Evolutionary conservation across 345 rosid species (phyloP), one percentile per base, ranked within the genome.

Genomic region (Aquilaria malaccensis): DNA sequence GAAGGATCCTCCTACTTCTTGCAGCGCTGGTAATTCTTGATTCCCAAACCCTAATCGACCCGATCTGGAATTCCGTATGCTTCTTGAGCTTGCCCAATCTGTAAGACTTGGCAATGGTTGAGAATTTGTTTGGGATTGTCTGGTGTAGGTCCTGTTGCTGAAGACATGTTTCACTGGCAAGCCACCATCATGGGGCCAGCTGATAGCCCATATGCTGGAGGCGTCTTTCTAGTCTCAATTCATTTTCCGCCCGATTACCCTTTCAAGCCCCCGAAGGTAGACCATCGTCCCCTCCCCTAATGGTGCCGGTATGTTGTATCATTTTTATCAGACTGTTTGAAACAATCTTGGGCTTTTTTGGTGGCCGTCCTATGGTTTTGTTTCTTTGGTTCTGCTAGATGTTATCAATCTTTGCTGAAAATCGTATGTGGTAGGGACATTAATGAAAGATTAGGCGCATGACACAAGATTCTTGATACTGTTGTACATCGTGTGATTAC

Each of bases 101-200:
- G 22, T 22, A 22, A 22, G 22, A 22, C 22, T 22, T 22, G 22
- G 22, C 22, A 22, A 22, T 22, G 22, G 22, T 22, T 22, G 22
- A 22, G 22, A 22, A 22, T 22, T 22, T 22, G 22, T 22, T 22
- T 22, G 22, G 22, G 22, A 22, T 22, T 13, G 11, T 58, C 11
- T 6, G 30, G 14, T 53, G n/a, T 15, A 78, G 76, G 79, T 48
- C 79, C 81, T 29, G 81, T 71, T 1, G 81, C 72, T 10, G 81
- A 78, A 43, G 81, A 77, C 52, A 77, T 77, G 78, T 74, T 76
- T 50, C 76, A 76, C 48, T 75, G 79, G 76, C 79, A 76, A 68
- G 79, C 79, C 15, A 76, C 79, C 1, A 76, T 76, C 30, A 77
- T 77, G 81, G 81, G 81, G 9, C 81, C 81, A 9, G 13, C 72